These are phyloP conservation scores for Mycosarcoma maydis DNA, from an alignment of 1,284 basidiomycete genomes.

Conservation along the genomic window DNA sequence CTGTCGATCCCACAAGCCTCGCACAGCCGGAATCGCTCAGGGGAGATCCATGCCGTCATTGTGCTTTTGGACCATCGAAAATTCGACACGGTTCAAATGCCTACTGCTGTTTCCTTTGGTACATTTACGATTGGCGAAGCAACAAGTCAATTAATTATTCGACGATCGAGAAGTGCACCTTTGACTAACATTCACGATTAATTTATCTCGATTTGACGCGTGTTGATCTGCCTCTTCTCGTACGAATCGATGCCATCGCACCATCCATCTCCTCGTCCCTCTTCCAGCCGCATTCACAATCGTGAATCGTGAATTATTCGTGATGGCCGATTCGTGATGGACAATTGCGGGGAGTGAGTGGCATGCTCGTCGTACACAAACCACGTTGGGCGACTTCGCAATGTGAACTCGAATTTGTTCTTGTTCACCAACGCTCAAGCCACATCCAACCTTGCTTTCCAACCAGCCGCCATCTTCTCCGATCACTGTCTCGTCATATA, in stretches of 20 bases:
- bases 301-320: not conserved
- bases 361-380: too few relatives aligned
- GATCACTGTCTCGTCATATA: not conserved
- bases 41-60: conserved; percentile 22
- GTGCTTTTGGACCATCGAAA: not conserved
- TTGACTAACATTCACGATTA: too few relatives aligned
- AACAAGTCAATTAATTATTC: too few relatives aligned
- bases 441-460: not conserved
- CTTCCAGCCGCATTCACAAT: too few relatives aligned
- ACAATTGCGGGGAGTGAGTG: too few relatives aligned
- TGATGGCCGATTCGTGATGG: too few relatives aligned
- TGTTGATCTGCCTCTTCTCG: not conserved
- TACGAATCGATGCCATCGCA: too few relatives aligned
- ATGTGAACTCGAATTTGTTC: too few relatives aligned
- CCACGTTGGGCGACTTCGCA: too few relatives aligned
- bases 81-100: not conserved
- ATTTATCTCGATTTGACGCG: not conserved
- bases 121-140: not conserved
- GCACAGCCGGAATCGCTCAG: conserved; percentile 10
- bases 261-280: too few relatives aligned
- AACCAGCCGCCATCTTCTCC: not conserved
- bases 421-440: too few relatives aligned
- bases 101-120: not conserved
- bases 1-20: conserved; percentile 18
- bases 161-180: conserved; percentile 19